phyloP scores from a whole-genome alignment of 345 rosid genomes.

The Pistacia integerrima region DNA sequence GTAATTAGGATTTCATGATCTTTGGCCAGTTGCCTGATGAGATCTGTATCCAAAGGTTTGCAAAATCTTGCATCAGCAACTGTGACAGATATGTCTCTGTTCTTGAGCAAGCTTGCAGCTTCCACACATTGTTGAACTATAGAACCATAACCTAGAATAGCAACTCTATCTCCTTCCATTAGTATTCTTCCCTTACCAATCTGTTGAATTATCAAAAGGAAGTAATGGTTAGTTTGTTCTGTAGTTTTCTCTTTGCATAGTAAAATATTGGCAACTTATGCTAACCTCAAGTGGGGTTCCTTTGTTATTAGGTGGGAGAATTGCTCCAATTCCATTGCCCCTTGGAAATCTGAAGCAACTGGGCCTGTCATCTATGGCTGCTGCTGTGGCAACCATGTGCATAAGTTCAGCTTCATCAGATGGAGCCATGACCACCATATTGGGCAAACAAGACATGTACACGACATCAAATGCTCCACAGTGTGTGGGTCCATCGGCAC shows the following conservation, averaged over 20 bases:
- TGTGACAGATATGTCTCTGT: slow-evolving; percentile 47
- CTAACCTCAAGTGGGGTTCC: slow-evolving; percentile 64
- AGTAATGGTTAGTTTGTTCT: slow-evolving; percentile 11
- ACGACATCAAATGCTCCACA: slow-evolving; percentile 76
- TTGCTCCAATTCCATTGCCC: slow-evolving; percentile 65
- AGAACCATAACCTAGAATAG: slow-evolving; percentile 78
- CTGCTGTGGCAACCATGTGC: slow-evolving; percentile 85
- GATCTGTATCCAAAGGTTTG: slow-evolving; percentile 76
- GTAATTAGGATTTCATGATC: slow-evolving; percentile 79
- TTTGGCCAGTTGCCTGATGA: slow-evolving; percentile 61
- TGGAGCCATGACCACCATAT: slow-evolving; percentile 89
- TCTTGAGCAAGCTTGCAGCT: slow-evolving; percentile 54
- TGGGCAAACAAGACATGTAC: slow-evolving; percentile 80
- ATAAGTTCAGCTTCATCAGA: slow-evolving; percentile 76
- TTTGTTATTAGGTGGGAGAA: slow-evolving; percentile 57
- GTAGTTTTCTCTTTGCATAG: neutral
- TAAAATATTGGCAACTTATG: neutral
- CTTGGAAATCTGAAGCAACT: slow-evolving; percentile 86
- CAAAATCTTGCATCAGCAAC: slow-evolving; percentile 94
- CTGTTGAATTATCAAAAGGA: slow-evolving; percentile 29
- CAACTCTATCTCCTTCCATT: slow-evolving; percentile 70
- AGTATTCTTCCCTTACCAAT: slow-evolving; percentile 84
- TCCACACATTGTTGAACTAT: slow-evolving; percentile 68
- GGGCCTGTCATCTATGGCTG: slow-evolving; percentile 74
- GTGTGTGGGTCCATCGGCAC: slow-evolving; percentile 82